Conservation (phyloP, 2,329 filamentous ascomycete genomes). For the Rhexocercosporidium sp. region DNA sequence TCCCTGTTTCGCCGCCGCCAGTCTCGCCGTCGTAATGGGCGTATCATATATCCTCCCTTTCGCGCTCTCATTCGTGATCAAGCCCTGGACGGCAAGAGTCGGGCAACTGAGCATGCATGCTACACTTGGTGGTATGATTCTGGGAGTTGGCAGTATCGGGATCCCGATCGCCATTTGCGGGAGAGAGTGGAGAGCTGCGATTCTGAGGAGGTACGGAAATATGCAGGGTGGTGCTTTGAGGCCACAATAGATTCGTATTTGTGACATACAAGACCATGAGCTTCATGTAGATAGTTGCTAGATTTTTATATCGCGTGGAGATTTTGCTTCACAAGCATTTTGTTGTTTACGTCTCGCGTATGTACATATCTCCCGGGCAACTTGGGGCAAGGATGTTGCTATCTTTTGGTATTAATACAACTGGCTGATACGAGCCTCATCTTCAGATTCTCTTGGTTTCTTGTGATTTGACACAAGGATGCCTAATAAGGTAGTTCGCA, state of each 20-base stretch:
- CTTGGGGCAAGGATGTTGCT: no score
- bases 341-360: no score
- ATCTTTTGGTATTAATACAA: no score
- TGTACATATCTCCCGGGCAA: no score
- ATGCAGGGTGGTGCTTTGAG: conserved; percentile 2
- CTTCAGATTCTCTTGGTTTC: no score
- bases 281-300: no score
- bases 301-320: not conserved
- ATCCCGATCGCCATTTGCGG: not conserved
- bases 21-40: not conserved
- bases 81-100: not conserved
- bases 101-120: not conserved
- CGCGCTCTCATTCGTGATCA: not conserved
- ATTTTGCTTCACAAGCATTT: no score
- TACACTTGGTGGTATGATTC: not conserved
- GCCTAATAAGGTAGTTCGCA: no score
- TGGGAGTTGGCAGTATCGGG: conserved; percentile 2
- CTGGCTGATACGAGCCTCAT: no score
- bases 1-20: not conserved
- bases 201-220: not conserved
- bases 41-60: not conserved
- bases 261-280: no score
- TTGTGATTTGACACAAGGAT: no score
- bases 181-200: not conserved
- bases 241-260: not conserved